phyloP scores from a whole-genome alignment of 345 rosid species.

The Eucalyptus shirleyi region DNA sequence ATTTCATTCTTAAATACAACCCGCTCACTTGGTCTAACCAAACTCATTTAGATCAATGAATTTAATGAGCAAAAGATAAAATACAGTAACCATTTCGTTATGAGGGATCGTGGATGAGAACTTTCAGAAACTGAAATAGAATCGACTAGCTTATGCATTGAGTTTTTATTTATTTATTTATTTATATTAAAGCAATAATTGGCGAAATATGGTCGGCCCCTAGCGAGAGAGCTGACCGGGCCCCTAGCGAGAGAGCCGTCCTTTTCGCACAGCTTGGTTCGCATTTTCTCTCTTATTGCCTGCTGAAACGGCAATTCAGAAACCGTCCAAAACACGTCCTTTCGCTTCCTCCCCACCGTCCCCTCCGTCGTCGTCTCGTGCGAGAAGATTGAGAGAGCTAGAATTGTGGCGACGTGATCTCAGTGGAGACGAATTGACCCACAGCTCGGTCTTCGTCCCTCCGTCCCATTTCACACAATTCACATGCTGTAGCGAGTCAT shows the following conservation, averaged over 20 bases:
- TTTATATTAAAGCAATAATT: too few relatives aligned
- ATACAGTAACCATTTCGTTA: background rate
- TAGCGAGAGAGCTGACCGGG: background rate
- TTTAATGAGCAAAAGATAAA: background rate
- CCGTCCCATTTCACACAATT: background rate
- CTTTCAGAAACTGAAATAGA: background rate
- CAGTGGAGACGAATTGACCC: background rate
- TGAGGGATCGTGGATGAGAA: background rate
- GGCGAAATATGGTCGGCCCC: background rate
- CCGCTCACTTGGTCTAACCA: background rate
- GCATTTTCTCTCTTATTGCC: background rate
- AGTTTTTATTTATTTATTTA: too few relatives aligned
- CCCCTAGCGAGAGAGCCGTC: background rate
- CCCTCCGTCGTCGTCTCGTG: background rate
- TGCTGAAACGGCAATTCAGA: background rate
- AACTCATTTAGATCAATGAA: background rate
- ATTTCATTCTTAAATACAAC: too few relatives aligned
- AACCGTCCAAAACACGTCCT: background rate
- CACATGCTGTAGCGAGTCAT: background rate
- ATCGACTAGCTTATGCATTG: background rate
- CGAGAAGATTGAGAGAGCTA: background rate
- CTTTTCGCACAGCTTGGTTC: background rate
- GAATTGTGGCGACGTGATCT: background rate
- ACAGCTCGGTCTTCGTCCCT: background rate
- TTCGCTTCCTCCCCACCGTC: background rate